Base-by-base conservation (phyloP, 495 filamentous ascomycete species). In the Annulohypoxylon maeteangense region DNA sequence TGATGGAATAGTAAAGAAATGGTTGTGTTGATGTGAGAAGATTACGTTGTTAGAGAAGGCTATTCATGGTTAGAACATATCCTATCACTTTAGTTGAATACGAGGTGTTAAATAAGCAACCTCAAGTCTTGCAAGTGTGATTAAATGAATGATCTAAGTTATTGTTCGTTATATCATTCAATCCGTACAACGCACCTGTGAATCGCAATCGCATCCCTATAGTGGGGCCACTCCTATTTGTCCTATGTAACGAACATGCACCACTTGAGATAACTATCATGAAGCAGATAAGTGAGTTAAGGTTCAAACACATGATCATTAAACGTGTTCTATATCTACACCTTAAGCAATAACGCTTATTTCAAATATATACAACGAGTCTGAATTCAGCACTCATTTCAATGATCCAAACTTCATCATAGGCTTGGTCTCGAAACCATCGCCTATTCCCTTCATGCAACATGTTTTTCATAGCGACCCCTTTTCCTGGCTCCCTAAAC, bases 401-500 rank as follows among this genome's bases (percentile, higher is more conserved):
- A 23, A 23, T 27, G 59, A 59, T 25, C 23, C 18, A 59, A 51
- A 42, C 45, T 38, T 38, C 34, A 34, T 63, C n/a, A 20, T 54
- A 23, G 44, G 32, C 25, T 45, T 59, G 59, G 45, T 69, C 44
- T 64, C 67, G 34, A 59, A 36, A 47, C 6, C 44, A 22, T 11
- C 7, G 14, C 32, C 31, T 57, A 58, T 44, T 44, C 44, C 42
- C 32, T 22, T 68, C 22, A 54, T 58, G 40, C 25, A 62, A 44
- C 8, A 23, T 53, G 44, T 8, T 59, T 56, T 58, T 62, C 59
- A 18, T 63, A 36, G 25, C 6, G 42, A 27, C 42, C 44, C 42
- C 29, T 45, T 64, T 58, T 63, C 40, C 60, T 25, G 18, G 22
- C 53, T 38, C 32, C 67, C 42, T 20, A 7, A 64, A 69, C 67